phyloP scores from a whole-genome alignment of 2,329 filamentous ascomycete species.

The Proliferodiscus dingleyae region DNA sequence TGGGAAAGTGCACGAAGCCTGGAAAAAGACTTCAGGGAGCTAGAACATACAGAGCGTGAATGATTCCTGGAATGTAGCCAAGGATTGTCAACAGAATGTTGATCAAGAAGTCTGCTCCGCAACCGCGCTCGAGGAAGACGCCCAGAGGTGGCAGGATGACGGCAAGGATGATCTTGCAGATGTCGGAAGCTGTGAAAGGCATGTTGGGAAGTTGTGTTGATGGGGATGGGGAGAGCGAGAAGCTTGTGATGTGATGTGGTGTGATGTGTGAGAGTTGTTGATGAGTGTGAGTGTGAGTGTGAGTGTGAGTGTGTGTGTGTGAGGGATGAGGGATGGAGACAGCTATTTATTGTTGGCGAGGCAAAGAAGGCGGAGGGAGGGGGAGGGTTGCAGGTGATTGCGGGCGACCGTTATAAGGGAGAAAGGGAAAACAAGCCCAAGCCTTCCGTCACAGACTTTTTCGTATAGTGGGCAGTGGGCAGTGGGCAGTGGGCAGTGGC shows the following conservation, averaged over 20 bases:
- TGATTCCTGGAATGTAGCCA: slow-evolving; percentile 71
- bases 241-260: not conserved
- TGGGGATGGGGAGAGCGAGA: slow-evolving; percentile 1
- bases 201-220: slow-evolving; percentile 31
- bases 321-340: too few relatives aligned
- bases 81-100: slow-evolving; percentile 85
- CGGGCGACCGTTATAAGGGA: too few relatives aligned
- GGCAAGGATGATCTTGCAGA: slow-evolving; percentile 82
- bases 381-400: too few relatives aligned
- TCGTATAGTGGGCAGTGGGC: too few relatives aligned
- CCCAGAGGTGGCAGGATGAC: slow-evolving; percentile 84
- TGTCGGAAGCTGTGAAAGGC: slow-evolving; percentile 59
- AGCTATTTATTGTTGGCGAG: too few relatives aligned
- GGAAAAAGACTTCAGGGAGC: not conserved
- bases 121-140: slow-evolving; percentile 89
- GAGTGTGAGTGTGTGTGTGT: too few relatives aligned
- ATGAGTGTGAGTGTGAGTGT: too few relatives aligned
- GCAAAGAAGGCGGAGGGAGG: too few relatives aligned
- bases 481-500: too few relatives aligned
- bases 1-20: not conserved
- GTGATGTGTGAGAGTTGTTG: slow-evolving; percentile 6
- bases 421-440: too few relatives aligned
- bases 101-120: slow-evolving; percentile 81
- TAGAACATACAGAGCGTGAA: slow-evolving; percentile 76
- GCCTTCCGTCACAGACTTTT: too few relatives aligned